Evolutionary conservation across 768 basidiomycete genomes (phyloP).

Genomic region (Lactarius sp.): DNA sequence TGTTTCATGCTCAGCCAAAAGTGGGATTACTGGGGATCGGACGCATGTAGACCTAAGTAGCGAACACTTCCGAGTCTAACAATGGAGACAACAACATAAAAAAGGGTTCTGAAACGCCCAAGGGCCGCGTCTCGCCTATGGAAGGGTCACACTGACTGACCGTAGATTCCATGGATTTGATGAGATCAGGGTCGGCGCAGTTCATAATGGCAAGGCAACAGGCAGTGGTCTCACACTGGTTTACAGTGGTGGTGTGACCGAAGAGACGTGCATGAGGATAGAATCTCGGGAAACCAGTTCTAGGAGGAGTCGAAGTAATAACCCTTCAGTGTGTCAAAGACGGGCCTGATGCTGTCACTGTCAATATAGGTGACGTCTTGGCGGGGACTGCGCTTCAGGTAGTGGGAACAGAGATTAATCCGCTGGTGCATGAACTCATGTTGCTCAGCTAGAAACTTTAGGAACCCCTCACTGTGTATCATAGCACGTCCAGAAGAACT

Average conservation of each 20-base stretch:
- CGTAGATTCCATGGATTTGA: slow-evolving; percentile 94
- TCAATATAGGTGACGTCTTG: slow-evolving; percentile 88
- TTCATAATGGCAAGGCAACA: slow-evolving; percentile 97
- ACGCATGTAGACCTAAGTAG: no score
- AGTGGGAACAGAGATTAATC: slow-evolving; percentile 94
- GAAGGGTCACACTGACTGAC: slow-evolving; percentile 77
- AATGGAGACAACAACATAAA: no score
- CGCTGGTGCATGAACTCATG: slow-evolving; percentile 89
- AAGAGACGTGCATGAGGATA: slow-evolving; percentile 95
- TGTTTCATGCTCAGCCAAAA: no score
- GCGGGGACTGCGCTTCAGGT: slow-evolving; percentile 89
- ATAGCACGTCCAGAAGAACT: slow-evolving; percentile 68
- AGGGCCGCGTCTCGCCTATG: slow-evolving; percentile 63
- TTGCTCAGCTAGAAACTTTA: slow-evolving; percentile 93
- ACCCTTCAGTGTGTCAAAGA: slow-evolving; percentile 92
- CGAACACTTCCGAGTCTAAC: no score
- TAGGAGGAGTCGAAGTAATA: slow-evolving; percentile 98
- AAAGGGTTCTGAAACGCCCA: no score
- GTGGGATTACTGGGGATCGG: no score
- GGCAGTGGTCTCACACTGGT: slow-evolving; percentile 86
- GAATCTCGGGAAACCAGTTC: slow-evolving; percentile 99
- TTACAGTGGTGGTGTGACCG: slow-evolving; percentile 88
- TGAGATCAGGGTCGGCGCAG: slow-evolving; percentile 87
- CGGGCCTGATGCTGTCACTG: slow-evolving; percentile 74
- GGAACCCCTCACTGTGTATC: slow-evolving; percentile 97